A percentile compares a stretch with the other conserved stretches of the same genome.
phyloP scores from a whole-genome alignment of 192 early-diverging fungal genomes.

The Spizellomyces sp. region DNA sequence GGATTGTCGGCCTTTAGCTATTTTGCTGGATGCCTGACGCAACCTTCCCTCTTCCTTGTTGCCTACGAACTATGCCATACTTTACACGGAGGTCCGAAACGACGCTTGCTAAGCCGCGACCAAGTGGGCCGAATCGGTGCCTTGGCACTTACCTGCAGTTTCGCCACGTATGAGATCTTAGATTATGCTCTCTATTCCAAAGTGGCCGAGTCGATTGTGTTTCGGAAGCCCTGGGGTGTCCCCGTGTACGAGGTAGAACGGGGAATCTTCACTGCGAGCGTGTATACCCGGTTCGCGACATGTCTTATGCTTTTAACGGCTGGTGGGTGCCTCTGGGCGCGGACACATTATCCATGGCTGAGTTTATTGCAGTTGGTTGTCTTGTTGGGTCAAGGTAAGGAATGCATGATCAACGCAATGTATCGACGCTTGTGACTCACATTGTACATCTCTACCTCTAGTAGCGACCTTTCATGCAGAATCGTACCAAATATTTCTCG shows the following conservation, averaged over 20 bases:
- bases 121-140: slow-evolving; percentile 5
- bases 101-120: slow-evolving; percentile 1
- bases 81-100: slow-evolving; percentile 9
- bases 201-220: neutral
- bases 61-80: slow-evolving; percentile 13
- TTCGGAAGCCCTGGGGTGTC: neutral
- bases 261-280: neutral
- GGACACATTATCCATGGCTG: slow-evolving; percentile 16
- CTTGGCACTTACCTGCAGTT: neutral
- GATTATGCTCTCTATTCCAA: slow-evolving; percentile 7
- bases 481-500: neutral
- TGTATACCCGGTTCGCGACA: neutral
- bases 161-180: neutral
- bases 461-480: neutral
- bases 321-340: slow-evolving; percentile 6
- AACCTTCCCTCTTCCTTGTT: slow-evolving; percentile 6
- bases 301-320: neutral
- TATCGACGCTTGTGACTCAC: too few species aligned
- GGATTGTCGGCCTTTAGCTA: neutral
- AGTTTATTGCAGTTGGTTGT: slow-evolving; percentile 7
- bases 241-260: neutral
- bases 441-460: too few species aligned
- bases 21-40: neutral
- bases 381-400: slow-evolving; percentile 11
- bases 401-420: too few species aligned